Evolutionary conservation across 2,329 filamentous ascomycete genomes (phyloP).

Genomic region (Torrubiella hemipterigena): DNA sequence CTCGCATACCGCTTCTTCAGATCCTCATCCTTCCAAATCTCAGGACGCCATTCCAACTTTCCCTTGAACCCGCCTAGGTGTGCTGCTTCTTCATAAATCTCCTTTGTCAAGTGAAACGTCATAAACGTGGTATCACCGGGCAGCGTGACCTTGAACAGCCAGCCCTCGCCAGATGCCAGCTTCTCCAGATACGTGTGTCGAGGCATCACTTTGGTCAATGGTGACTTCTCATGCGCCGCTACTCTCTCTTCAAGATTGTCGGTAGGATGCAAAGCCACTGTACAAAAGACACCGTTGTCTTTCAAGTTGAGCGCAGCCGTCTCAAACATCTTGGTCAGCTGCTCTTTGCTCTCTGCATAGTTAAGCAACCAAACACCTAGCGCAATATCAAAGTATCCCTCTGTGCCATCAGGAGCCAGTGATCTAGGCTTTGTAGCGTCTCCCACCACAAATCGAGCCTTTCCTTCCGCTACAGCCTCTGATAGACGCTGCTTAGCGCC

Average conservation of each 20-base stretch:
- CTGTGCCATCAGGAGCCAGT: neutral
- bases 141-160: too few species aligned
- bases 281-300: conserved; percentile 5
- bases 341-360: conserved; percentile 1
- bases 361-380: conserved; percentile 8
- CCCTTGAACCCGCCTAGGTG: conserved; percentile 5
- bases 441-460: neutral
- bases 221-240: neutral
- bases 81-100: conserved; percentile 6
- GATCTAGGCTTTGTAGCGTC: neutral
- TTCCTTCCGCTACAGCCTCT: neutral
- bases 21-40: too few species aligned
- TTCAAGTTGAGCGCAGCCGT: conserved; percentile 7
- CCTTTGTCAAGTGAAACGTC: conserved; percentile 7
- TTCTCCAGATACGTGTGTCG: neutral
- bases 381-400: conserved; percentile 3
- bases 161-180: neutral
- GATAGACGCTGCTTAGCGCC: neutral
- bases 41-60: conserved; percentile 1
- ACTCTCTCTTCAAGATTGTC: conserved; percentile 3
- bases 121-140: conserved; percentile 2
- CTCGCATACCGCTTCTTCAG: too few species aligned
- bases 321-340: conserved; percentile 6
- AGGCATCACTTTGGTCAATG: neutral
- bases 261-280: conserved; percentile 4